Evolutionary conservation across 306 rosid species (phyloP).

Genomic region (Fragaria nilgerrensis): DNA sequence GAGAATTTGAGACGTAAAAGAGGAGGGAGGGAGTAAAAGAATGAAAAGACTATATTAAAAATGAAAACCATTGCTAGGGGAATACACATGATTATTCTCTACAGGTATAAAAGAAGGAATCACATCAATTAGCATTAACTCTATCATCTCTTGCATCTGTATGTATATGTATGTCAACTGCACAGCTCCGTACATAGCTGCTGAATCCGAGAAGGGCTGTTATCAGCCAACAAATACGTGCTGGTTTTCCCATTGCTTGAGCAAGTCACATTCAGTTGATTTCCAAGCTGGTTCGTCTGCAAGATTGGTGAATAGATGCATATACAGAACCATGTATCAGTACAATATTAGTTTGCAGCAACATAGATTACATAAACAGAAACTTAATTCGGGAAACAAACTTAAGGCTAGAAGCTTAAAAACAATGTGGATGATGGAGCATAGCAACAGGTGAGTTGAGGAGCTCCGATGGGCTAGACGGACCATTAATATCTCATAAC

Average conservation of each 20-base stretch:
- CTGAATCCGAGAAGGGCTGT: constrained; percentile 31
- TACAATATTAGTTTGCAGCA: background rate
- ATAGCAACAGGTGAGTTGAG: background rate
- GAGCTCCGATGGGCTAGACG: background rate
- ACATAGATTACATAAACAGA: background rate
- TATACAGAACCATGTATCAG: background rate
- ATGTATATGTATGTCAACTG: constrained; percentile 28
- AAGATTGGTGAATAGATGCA: background rate
- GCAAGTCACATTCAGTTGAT: constrained; percentile 64
- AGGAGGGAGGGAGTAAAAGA: background rate
- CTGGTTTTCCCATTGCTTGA: constrained; percentile 52
- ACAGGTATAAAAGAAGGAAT: constrained; percentile 22
- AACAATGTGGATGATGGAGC: background rate
- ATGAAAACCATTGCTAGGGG: background rate
- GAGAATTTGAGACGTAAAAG: background rate
- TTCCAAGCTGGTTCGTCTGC: constrained; percentile 51
- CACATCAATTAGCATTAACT: constrained; percentile 23
- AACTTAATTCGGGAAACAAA: background rate
- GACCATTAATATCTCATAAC: background rate
- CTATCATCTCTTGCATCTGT: constrained; percentile 8
- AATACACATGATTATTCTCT: background rate
- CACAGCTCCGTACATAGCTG: constrained; percentile 56
- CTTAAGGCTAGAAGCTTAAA: background rate
- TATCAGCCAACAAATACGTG: constrained; percentile 27
- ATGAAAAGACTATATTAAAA: background rate